Base-by-base conservation (phyloP, 2,329 filamentous ascomycete genomes). In the Arthrobotrys iridis region DNA sequence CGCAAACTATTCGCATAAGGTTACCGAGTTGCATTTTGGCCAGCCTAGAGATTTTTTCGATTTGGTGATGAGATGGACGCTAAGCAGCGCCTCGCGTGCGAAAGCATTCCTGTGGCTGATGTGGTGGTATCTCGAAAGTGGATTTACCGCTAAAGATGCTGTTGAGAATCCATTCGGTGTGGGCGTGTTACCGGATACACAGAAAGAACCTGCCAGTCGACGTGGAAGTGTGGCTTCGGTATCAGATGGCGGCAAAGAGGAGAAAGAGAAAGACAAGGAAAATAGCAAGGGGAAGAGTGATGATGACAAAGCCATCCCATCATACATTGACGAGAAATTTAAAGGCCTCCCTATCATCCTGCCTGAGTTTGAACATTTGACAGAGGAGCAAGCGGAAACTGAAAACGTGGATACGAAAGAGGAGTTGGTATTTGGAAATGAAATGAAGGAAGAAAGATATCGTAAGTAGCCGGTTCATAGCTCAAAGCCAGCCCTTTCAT, bases 71-170 rank as follows among this genome's bases (percentile, higher is more conserved):
- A 90, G 92, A 80, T 90, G 90, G 0, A 90, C 91, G 22, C 87
- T 93, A 75, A 92, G 90, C 68, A 98, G 93, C 82, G 84, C 86
- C 78, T 96, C 92, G 76, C 88, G 95, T 77, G 93, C 95, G 0
- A 89, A 85, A 46, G 94, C 94, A 0, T 99, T 99, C 79, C 84
- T 99, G 18, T 99, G 95, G 95, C 85, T 99, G 77, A 96, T 99
- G 89, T 99, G 95, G 95, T 97, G 95, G 85, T 98, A 99, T 81
- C 87, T 99, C 15, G 95, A 99, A 82, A 97, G 93, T 26, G 93
- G 97, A 81, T 98, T 97, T 79, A 92, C 92, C 0, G 89, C 91
- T 79, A 92, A 97, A 79, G 93, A 92, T 66, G 94, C 93, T 46
- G 87, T 92, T 52, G 90, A 92, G 79, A 99, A 99, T 80, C 95